phyloP scores from a whole-genome alignment of 495 filamentous ascomycete species.

The Aspergillus incahuasiensis region DNA sequence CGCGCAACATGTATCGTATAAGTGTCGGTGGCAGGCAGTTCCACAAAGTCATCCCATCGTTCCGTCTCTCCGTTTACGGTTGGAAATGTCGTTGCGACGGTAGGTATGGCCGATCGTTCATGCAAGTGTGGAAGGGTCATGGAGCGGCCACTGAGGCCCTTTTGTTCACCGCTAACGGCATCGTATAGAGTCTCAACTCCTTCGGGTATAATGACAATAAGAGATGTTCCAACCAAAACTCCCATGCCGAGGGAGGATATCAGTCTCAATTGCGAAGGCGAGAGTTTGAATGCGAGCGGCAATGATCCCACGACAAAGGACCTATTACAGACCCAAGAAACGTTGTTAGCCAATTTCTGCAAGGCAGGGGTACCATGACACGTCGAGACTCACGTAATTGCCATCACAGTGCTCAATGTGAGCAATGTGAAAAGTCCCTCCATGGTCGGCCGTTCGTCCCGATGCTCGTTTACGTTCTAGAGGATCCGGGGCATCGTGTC shows the following conservation, averaged over 20 bases:
- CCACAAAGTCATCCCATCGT: slow-evolving; percentile 5
- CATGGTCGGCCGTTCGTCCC: slow-evolving; percentile 40
- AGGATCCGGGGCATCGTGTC: slow-evolving; percentile 18
- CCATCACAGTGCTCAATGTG: slow-evolving; percentile 85
- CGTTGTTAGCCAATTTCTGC: slow-evolving; percentile 16
- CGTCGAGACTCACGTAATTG: slow-evolving; percentile 66
- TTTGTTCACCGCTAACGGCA: slow-evolving; percentile 36
- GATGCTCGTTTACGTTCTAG: slow-evolving; percentile 23
- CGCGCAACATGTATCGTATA: slow-evolving; percentile 9
- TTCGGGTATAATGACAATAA: slow-evolving; percentile 97
- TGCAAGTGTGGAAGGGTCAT: slow-evolving; percentile 27
- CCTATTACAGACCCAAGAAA: slow-evolving; percentile 45
- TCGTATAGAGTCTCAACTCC: slow-evolving; percentile 88
- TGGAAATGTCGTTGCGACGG: slow-evolving; percentile 13
- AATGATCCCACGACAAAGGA: slow-evolving; percentile 94
- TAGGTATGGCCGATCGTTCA: slow-evolving; percentile 21
- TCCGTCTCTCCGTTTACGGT: slow-evolving; percentile 1
- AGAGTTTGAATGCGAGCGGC: slow-evolving; percentile 83
- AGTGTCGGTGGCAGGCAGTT: neutral
- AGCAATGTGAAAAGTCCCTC: slow-evolving; percentile 86
- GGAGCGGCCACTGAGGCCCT: slow-evolving; percentile 30
- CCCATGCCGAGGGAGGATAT: slow-evolving; percentile 93
- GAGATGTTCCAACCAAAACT: slow-evolving; percentile 86
- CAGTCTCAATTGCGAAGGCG: slow-evolving; percentile 80
- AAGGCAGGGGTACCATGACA: neutral